A percentile compares a stretch with the other conserved stretches of the same genome.
phyloP scores from a whole-genome alignment of 306 rosid genomes.

The Comarum palustre region DNA sequence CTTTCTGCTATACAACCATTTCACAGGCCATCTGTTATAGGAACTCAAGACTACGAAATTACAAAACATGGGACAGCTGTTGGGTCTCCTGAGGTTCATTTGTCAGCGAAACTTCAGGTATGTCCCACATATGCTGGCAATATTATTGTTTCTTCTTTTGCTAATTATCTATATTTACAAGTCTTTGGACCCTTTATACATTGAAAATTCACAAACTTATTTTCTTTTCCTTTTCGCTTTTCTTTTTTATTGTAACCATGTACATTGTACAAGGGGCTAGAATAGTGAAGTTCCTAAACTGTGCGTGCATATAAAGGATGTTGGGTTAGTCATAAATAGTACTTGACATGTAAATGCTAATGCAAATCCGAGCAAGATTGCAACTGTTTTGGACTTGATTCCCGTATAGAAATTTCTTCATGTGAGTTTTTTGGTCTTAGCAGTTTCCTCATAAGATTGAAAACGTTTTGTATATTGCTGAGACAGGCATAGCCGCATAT shows the following conservation, averaged over 20 bases:
- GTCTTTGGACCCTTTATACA: background rate
- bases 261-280: background rate
- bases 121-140: slow-evolving; percentile 3
- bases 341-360: background rate
- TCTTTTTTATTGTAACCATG: background rate
- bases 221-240: background rate
- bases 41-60: slow-evolving; percentile 83
- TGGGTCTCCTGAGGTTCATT: slow-evolving; percentile 92
- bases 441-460: background rate
- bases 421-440: background rate
- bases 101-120: slow-evolving; percentile 89
- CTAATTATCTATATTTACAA: background rate
- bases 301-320: background rate
- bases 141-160: background rate
- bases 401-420: background rate
- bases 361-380: background rate
- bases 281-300: background rate
- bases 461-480: background rate
- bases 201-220: background rate
- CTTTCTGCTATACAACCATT: slow-evolving; percentile 72
- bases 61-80: slow-evolving; percentile 79
- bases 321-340: background rate
- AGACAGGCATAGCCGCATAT: background rate
- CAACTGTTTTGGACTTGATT: background rate
- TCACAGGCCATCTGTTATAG: slow-evolving; percentile 69